phyloP scores from a whole-genome alignment of 106 monocot species.

The Dactylorhiza incarnata region DNA sequence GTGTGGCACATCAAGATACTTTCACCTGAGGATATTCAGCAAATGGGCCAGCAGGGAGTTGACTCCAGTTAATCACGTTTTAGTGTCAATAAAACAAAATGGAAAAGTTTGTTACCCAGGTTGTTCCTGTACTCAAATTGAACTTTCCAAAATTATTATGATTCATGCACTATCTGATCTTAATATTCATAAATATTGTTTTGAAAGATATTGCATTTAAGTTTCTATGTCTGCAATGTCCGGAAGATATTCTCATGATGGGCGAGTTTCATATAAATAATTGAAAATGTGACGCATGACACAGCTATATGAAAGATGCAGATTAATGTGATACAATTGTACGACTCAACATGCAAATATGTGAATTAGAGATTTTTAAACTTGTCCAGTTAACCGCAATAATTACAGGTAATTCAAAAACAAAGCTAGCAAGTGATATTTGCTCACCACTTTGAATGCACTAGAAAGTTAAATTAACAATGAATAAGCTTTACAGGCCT shows the following conservation, averaged over 20 bases:
- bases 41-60: slow-evolving; percentile 59
- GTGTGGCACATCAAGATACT: slow-evolving; percentile 99
- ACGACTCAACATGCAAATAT: too few relatives aligned
- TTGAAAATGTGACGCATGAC: too few relatives aligned
- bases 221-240: neutral
- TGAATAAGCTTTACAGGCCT: too few relatives aligned
- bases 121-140: neutral
- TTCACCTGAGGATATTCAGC: slow-evolving; percentile 86
- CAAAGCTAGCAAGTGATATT: too few relatives aligned
- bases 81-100: neutral
- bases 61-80: slow-evolving; percentile 12
- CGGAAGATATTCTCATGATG: neutral
- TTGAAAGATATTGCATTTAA: neutral
- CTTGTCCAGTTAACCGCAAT: too few relatives aligned
- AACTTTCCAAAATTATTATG: neutral
- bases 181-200: neutral
- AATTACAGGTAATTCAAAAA: too few relatives aligned
- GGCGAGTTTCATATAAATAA: too few relatives aligned
- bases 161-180: neutral
- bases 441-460: too few relatives aligned
- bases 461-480: too few relatives aligned
- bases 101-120: neutral
- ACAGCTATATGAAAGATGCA: too few relatives aligned
- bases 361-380: too few relatives aligned
- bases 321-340: too few relatives aligned